Base-by-base conservation (phyloP, 495 filamentous ascomycete species). In the Aspergillus nidulans region DNA sequence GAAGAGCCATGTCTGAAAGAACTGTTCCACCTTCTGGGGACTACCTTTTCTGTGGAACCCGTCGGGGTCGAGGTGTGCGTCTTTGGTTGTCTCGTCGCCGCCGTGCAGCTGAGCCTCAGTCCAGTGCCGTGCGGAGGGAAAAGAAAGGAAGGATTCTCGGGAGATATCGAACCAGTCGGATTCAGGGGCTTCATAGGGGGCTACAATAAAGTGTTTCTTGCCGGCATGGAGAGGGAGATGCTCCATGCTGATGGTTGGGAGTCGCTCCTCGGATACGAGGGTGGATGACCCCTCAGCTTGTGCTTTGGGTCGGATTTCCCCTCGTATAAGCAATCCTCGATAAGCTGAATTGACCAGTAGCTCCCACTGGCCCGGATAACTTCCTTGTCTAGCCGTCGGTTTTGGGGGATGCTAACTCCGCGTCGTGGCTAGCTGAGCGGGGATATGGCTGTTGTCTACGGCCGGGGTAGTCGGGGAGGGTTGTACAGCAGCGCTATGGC, bases 1-100 rank as follows among this genome's bases (percentile, higher is more conserved):
- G 41, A 54, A 54, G 19, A 54, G 52, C 52, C 52, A 54, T 12
- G 52, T 54, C 20, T 54, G 52, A 32, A 54, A 54, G 43, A 54
- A 54, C 15, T 54, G 52, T 21, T 54, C 52, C 12, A 40, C 43
- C 4, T 40, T 23, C 4, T 46, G 1, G 0, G n/a, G 13, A 1
- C 23, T 38, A 1, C 16, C 25, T n/a, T 53, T 24, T 3, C 19
- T n/a, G 18, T 47, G 18, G 42, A 54, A 40, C 2, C 52, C 52
- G 12, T 44, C 23, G 6, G 42, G 50, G 18, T 53, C 40, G 21
- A 20, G 26, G 25, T 9, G 15, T 25, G 12, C 40, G 1, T 53
- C 40, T 16, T 32, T n/a, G 7, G 7, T 7, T 4, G 24, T 46
- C 1, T 46, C 26, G 43, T 54, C 52, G 18, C 43, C 52, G 8